Evolutionary conservation across 2,329 filamentous ascomycete genomes (phyloP).

Genomic region (Seiridium cupressi): DNA sequence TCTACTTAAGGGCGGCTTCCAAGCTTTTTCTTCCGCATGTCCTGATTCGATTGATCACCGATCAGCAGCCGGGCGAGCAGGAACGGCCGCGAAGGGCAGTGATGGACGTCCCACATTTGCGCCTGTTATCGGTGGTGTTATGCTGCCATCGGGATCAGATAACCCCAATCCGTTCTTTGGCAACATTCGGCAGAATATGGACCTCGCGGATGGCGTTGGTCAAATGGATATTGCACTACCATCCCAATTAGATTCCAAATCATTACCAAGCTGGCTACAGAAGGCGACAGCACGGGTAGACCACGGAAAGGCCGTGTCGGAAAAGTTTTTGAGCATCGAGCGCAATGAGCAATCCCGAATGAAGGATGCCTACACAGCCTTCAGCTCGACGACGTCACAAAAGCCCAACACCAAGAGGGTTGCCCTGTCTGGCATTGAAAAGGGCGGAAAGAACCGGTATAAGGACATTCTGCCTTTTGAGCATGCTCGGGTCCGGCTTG

Average conservation of each 20-base stretch:
- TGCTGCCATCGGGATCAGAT: slow-evolving; percentile 68
- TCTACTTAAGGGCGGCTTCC: slow-evolving; percentile 81
- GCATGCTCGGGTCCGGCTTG: slow-evolving; percentile 81
- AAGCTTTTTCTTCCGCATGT: slow-evolving; percentile 66
- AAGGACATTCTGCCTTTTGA: slow-evolving; percentile 98
- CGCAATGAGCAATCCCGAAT: slow-evolving; percentile 87
- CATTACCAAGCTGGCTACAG: slow-evolving; percentile 75
- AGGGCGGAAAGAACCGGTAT: slow-evolving; percentile 93
- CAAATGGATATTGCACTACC: slow-evolving; percentile 63
- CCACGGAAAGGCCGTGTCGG: slow-evolving; percentile 75
- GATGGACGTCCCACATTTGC: slow-evolving; percentile 50
- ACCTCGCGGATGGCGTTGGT: slow-evolving; percentile 88
- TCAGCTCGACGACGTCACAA: slow-evolving; percentile 38
- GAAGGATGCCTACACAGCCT: slow-evolving; percentile 67
- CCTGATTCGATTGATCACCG: slow-evolving; percentile 61
- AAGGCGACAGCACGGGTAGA: slow-evolving; percentile 65
- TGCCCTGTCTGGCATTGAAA: slow-evolving; percentile 88
- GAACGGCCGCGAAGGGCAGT: slow-evolving; percentile 43
- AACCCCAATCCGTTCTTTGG: slow-evolving; percentile 87
- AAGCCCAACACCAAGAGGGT: slow-evolving; percentile 38
- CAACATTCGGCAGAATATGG: slow-evolving; percentile 96
- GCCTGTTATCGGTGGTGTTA: slow-evolving; percentile 86
- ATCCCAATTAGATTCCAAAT: slow-evolving; percentile 40
- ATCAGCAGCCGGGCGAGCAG: slow-evolving; percentile 48
- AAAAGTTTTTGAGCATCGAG: slow-evolving; percentile 83